Evolutionary conservation across 2,329 filamentous ascomycete species (phyloP), one percentile per base, ranked within the genome.

Genomic region (Diaporthe eres): DNA sequence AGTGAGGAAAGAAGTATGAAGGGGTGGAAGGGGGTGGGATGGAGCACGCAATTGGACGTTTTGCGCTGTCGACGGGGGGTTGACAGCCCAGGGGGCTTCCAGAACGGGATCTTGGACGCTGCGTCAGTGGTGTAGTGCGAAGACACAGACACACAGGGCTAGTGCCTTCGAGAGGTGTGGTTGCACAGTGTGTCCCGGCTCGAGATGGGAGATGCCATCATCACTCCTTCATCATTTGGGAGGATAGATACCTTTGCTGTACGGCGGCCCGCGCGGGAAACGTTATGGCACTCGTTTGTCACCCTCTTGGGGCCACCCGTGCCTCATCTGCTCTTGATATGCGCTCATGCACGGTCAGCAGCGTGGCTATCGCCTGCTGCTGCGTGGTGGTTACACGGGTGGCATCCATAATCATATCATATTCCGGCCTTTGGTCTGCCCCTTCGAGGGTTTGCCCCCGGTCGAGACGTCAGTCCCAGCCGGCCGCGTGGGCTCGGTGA

Each of bases 381-480:
- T 53, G 63, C 65, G 65, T 39, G 49, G 49, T 53, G 65, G 65
- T 70, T 70, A 70, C 65, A 70, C 65, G 47, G 49, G 17, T 55
- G 34, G 58, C 19, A 37, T 39, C 51, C 49, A 73, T 31, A 31
- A 31, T 31, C 31, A 31, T 73, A 73, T 65, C 71, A 73, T 65
- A 47, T 73, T 57, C 49, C 71, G n/a, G 28, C 17, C 58, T 55
- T 47, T 73, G 47, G 49, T 58, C 71, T 73, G 47, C 28, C 17
- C 42, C 39, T 55, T 39, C 17, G 49, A 49, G 28, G 70, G 57
- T 39, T 61, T 37, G 55, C 47, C 61, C 61, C 42, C 28, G 47
- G 53, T 67, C 71, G 39, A 73, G 47, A 73, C 58, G 71, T 65
- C 71, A 73, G 47, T 65, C 34, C 28, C 58, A 61, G 58, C 58